phyloP scores from a whole-genome alignment of 164 flowering plant genomes.

The Aristolochia fimbriata region DNA sequence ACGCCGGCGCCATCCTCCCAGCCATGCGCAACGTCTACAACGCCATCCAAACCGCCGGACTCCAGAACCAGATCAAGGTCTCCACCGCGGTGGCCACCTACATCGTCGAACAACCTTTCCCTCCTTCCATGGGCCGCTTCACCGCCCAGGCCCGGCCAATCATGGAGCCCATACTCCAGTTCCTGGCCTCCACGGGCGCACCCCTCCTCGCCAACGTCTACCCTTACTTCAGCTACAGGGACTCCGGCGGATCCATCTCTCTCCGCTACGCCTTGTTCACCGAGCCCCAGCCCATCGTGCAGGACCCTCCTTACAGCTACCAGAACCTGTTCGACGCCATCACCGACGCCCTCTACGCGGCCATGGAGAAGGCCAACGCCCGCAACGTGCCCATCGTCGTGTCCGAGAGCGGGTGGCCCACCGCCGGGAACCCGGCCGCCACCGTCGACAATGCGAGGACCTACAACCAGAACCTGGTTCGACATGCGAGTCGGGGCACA shows the following conservation, averaged over 20 bases:
- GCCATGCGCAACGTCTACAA: constrained; percentile 5
- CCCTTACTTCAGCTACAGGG: constrained; percentile 3
- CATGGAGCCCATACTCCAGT: constrained; percentile 9
- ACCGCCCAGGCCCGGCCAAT: background rate
- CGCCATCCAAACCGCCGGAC: constrained; percentile 6
- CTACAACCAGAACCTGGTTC: constrained; percentile 8
- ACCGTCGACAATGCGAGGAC: constrained; percentile 8
- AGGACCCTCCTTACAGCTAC: background rate
- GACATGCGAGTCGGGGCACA: constrained; percentile 8
- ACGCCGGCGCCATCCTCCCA: constrained; percentile 1
- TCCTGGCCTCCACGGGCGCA: background rate
- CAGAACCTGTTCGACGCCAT: constrained; percentile 1
- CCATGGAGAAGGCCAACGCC: constrained; percentile 6
- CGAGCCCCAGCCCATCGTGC: background rate
- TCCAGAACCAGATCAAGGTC: constrained; percentile 9
- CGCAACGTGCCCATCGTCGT: constrained; percentile 2
- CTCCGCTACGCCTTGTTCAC: background rate
- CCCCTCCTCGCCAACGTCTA: constrained; percentile 8
- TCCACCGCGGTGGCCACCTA: constrained; percentile 4
- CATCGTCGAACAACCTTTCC: constrained; percentile 5
- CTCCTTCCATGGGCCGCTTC: constrained; percentile 21
- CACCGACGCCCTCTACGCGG: constrained; percentile 1
- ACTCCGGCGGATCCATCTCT: background rate
- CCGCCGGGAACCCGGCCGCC: constrained; percentile 1
- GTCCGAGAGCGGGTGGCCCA: constrained; percentile 16